Conservation (phyloP, 2,329 filamentous ascomycete genomes). For the Rutstroemia sydowiana region DNA sequence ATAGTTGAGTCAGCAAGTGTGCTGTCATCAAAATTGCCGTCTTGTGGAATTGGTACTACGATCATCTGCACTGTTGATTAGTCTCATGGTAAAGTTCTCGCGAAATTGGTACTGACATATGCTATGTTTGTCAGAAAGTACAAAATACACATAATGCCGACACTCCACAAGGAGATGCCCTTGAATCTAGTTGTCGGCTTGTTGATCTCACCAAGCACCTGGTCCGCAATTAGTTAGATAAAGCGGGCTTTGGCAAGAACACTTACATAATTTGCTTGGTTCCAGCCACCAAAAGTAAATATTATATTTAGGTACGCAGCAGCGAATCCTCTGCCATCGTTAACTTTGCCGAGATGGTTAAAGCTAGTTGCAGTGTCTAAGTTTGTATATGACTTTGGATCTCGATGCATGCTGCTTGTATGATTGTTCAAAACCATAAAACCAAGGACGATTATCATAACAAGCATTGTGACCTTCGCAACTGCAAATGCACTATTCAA, state of each 20-base stretch:
- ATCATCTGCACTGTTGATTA: conserved; percentile 20
- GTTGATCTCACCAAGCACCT: conserved; percentile 15
- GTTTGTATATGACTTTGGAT: conserved; percentile 9
- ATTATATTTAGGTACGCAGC: conserved; percentile 39
- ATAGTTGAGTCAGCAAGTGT: too few species aligned
- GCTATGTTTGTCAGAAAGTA: conserved; percentile 35
- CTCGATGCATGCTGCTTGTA: background rate
- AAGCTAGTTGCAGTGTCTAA: conserved; percentile 11
- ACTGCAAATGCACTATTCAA: conserved; percentile 44
- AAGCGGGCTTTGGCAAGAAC: background rate
- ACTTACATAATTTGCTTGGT: conserved; percentile 38
- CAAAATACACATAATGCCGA: conserved; percentile 28
- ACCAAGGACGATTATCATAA: conserved; percentile 38
- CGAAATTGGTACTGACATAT: conserved; percentile 32
- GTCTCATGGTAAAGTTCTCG: background rate
- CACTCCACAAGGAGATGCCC: conserved; percentile 13
- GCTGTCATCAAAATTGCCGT: background rate
- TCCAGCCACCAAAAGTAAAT: conserved; percentile 35
- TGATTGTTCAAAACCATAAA: conserved; percentile 11
- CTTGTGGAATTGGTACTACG: conserved; percentile 9
- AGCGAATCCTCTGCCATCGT: conserved; percentile 29
- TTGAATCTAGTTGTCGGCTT: conserved; percentile 21
- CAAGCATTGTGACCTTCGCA: conserved; percentile 41
- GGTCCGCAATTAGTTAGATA: conserved; percentile 33
- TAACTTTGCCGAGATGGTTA: conserved; percentile 9